Evolutionary conservation across 2,329 filamentous ascomycete species (phyloP), one percentile per base, ranked within the genome.

Genomic region (Thyridium curvatum): DNA sequence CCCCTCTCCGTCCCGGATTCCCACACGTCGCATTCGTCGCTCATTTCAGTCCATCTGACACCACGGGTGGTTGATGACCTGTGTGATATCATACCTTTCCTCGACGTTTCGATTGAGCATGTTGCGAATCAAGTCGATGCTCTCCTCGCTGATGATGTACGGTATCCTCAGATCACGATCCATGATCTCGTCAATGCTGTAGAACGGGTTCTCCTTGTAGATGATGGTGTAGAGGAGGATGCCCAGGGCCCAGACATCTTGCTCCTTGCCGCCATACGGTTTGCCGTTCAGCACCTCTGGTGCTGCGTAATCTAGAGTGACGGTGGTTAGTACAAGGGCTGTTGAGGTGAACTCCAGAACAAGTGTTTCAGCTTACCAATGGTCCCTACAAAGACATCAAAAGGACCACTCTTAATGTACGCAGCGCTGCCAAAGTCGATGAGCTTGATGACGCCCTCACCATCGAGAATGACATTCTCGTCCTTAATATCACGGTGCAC

Each of bases 161-260:
- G 93, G 93, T 18, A 98, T 83, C 35, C 93, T 79, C 42, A 98
- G 70, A 52, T 96, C 91, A 54, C 91, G 90, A 59, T 98, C 93
- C 78, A 97, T 94, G 55, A 98, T 98, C 69, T 98, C 93, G 61
- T 98, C 93, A 54, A 97, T 93, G 62, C 86, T 94, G 73, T 97
- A 97, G 62, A 96, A 98, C 1, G 93, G 91, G 56, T 98, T 98
- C 66, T 98, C 93, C 66, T 97, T 98, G 74, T 98, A 98, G 55
- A 97, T 85, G 55, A 98, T 96, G 18, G 93, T 98, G 69, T 98
- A 98, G 12, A 98, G 78, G 18, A 98, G 75, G 54, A 98, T 97
- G 17, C 93, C 93, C 13, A 98, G 74, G 1, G 93, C 93, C 93
- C 93, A 98, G 21, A 98, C 89, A 56, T 98, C 93, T 68, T 98